Evolutionary conservation across 2,329 filamentous ascomycete genomes (phyloP).

Genomic region (Didymella glomerata): DNA sequence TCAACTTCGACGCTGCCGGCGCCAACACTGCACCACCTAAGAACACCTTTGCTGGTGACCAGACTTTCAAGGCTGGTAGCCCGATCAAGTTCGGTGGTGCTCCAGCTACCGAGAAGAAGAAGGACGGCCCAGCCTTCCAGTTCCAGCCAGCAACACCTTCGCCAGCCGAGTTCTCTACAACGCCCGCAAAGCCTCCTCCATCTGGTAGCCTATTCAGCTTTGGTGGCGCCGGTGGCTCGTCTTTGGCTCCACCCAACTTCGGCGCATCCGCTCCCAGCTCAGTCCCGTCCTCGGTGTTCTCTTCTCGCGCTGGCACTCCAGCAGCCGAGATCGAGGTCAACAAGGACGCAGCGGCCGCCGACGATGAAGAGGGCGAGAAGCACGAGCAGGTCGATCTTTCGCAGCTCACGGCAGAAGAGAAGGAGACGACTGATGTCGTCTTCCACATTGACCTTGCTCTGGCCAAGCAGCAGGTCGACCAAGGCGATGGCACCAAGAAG

Average conservation of each 20-base stretch:
- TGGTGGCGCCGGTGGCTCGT: slow-evolving; percentile 28
- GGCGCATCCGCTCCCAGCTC: slow-evolving; percentile 35
- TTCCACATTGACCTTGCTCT: slow-evolving; percentile 44
- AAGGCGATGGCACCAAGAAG: slow-evolving; percentile 34
- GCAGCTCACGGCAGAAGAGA: slow-evolving; percentile 46
- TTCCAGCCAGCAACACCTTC: slow-evolving; percentile 42
- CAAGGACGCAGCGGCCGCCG: slow-evolving; percentile 38
- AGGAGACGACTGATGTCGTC: slow-evolving; percentile 41
- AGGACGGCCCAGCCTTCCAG: slow-evolving; percentile 33
- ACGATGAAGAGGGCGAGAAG: slow-evolving; percentile 43
- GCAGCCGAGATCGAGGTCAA: slow-evolving; percentile 46
- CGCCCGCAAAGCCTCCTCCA: slow-evolving; percentile 38
- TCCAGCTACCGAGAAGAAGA: slow-evolving; percentile 34
- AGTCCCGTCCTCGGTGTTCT: slow-evolving; percentile 40
- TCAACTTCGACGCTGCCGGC: slow-evolving; percentile 43
- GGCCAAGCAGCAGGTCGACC: slow-evolving; percentile 40
- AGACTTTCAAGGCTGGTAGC: slow-evolving; percentile 48
- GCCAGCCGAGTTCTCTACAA: slow-evolving; percentile 38
- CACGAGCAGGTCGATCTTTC: slow-evolving; percentile 44
- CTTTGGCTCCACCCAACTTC: slow-evolving; percentile 32
- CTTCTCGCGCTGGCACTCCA: slow-evolving; percentile 50
- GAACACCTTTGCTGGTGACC: slow-evolving; percentile 44
- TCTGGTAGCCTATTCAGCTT: slow-evolving; percentile 36
- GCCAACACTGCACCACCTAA: slow-evolving; percentile 42
- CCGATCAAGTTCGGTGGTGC: slow-evolving; percentile 48